These are phyloP conservation scores for Teratosphaeriaceae sp. DNA, from an alignment of 2,329 filamentous ascomycete genomes.

Conservation along the genomic window DNA sequence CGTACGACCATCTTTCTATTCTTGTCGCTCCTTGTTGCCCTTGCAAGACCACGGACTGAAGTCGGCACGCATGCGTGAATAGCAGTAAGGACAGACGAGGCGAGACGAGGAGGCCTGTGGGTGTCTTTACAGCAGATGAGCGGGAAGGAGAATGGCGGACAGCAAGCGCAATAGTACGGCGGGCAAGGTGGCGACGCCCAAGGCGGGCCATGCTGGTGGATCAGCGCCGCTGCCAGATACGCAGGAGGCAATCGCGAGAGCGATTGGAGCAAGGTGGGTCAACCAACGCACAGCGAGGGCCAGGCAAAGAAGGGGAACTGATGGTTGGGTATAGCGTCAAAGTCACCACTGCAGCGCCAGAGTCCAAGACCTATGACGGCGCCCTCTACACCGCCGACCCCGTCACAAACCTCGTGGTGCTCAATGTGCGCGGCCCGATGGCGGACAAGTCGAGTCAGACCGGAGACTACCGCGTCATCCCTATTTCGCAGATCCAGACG, in stretches of 20 bases:
- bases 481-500: constrained; percentile 51
- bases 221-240: constrained; percentile 27
- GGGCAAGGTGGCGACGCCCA: constrained; percentile 48
- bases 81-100: too few relatives aligned
- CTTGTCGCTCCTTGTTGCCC: constrained; percentile 7
- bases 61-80: constrained; percentile 8
- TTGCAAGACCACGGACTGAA: neutral
- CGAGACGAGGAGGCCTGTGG: too few relatives aligned
- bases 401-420: constrained; percentile 53
- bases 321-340: constrained; percentile 43
- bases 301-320: neutral
- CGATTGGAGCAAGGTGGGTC: constrained; percentile 56
- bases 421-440: constrained; percentile 48
- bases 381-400: constrained; percentile 57
- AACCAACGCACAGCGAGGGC: neutral
- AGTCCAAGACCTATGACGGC: constrained; percentile 51
- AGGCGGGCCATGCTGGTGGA: constrained; percentile 24
- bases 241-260: constrained; percentile 51
- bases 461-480: constrained; percentile 55
- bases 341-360: constrained; percentile 47
- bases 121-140: constrained; percentile 2
- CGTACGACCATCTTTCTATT: constrained; percentile 1
- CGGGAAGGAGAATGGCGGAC: constrained; percentile 48
- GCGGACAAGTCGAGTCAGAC: constrained; percentile 36
- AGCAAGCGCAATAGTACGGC: constrained; percentile 49